Base-by-base conservation (phyloP, 805 yeast species). In the Yamadazyma kitorensis region DNA sequence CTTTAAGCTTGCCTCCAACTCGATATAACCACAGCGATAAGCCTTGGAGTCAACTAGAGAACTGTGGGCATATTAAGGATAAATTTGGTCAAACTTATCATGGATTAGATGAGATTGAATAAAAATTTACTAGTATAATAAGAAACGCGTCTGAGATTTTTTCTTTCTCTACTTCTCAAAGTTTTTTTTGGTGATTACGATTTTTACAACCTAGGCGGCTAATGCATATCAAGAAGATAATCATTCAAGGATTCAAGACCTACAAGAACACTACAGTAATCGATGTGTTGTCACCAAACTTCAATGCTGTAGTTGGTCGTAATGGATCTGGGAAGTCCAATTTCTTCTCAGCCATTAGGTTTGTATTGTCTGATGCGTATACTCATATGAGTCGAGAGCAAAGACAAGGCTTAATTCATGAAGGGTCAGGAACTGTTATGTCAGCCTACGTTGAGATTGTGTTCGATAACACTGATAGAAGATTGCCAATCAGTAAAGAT, bases 241-340 rank as follows among this genome's bases (percentile, higher is more conserved):
- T 77, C 8, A 84, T 91, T 35, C 94, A 87, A 54, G 98, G 98
- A 22, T 91, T 91, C 68, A 88, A 87, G 61, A 88, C 98, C 43
- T 91, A 88, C 56, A 83, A 84, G 59, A 82, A 85, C 49, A 80
- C 86, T 25, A 85, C 96, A 0, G 72, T 78, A 4, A 76, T 89
- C 9, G 93, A 84, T 26, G 68, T 76, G 11, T 66, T 93, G 20
- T 82, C 94, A 1, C 91, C 95, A 0, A 77, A 78, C 35, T 83
- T 82, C 52, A 91, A 91, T 60, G 94, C 91, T 14, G 87, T 56
- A 6, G 68, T 89, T 20, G 97, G 97, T 2, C 66, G 95, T 32
- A 89, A 89, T 59, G 97, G 97, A n/a, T 85, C 96, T 6, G 98
- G 98, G 6, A 91, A 93, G 56, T 86, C 96, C 25, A 91, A 93